Percentiles rank a stretch among this genome's conserved stretches.
These are phyloP conservation scores for Gossypium australe DNA, from an alignment of 345 rosid species.

Conservation along the genomic window DNA sequence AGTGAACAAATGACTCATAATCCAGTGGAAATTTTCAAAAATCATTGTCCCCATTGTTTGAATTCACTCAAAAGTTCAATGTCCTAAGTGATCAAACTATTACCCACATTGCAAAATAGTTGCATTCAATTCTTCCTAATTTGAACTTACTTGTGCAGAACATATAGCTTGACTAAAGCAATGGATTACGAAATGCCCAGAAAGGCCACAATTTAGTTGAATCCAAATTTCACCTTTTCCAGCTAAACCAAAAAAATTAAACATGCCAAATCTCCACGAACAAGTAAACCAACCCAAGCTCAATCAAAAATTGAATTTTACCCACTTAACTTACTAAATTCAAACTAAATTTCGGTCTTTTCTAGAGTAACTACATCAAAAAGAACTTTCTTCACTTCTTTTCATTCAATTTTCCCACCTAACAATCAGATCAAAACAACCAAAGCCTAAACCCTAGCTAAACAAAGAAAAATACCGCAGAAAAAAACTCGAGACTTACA, in stretches of 20 bases:
- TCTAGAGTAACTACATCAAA: neutral
- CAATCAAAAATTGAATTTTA: neutral
- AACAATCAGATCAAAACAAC: conserved; percentile 14
- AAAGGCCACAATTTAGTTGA: neutral
- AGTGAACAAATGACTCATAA: neutral
- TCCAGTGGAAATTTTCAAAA: too few species aligned
- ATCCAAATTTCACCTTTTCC: neutral
- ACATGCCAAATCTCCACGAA: neutral
- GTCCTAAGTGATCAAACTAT: neutral
- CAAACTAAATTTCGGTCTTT: neutral
- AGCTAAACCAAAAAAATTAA: neutral
- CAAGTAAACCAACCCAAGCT: neutral
- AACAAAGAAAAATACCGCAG: neutral
- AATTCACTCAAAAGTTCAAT: neutral
- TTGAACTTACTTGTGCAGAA: neutral
- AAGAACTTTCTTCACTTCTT: neutral
- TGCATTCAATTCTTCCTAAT: neutral
- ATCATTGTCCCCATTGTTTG: neutral
- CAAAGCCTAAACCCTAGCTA: conserved; percentile 13
- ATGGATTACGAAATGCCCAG: neutral
- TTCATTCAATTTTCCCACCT: conserved; percentile 2
- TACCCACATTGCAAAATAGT: neutral
- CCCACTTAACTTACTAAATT: neutral
- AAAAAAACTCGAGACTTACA: conserved; percentile 36
- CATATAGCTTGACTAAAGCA: neutral